A percentile compares a stretch with the other conserved stretches of the same genome.
These are phyloP conservation scores for Flaveria floridana DNA, from an alignment of 140 eudicot genomes.

Conservation along the genomic window DNA sequence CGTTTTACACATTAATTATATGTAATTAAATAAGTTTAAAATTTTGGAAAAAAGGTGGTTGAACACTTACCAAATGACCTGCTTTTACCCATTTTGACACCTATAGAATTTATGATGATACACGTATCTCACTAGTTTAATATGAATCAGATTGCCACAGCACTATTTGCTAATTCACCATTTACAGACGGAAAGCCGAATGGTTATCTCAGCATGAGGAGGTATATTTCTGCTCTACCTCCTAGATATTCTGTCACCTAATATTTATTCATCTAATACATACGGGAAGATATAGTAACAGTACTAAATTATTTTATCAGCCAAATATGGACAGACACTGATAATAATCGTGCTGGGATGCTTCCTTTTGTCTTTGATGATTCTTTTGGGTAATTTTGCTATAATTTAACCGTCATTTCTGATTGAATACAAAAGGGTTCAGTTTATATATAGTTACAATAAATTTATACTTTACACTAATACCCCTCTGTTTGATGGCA, in stretches of 20 bases:
- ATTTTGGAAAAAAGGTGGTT: background rate
- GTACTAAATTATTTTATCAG: constrained; percentile 35
- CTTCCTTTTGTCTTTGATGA: constrained; percentile 97
- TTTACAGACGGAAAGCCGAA: constrained; percentile 94
- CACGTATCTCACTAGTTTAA: constrained; percentile 27
- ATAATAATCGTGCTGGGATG: constrained; percentile 93
- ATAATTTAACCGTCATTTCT: background rate
- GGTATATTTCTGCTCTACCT: constrained; percentile 43
- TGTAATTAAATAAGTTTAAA: background rate
- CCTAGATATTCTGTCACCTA: background rate
- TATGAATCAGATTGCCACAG: constrained; percentile 85
- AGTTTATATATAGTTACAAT: background rate
- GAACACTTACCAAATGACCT: background rate
- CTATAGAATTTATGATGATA: background rate
- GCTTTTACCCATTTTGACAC: background rate
- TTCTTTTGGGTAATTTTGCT: constrained; percentile 72
- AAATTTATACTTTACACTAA: constrained; percentile 18
- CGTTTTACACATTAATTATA: background rate
- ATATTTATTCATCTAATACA: background rate
- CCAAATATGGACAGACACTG: constrained; percentile 97
- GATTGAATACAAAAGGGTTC: background rate
- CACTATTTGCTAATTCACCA: constrained; percentile 96
- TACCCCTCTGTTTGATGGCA: constrained; percentile 19
- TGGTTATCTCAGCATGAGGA: constrained; percentile 98
- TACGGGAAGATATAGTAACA: constrained; percentile 12